phyloP scores from a whole-genome alignment of 2,329 filamentous ascomycete genomes.

The Penicillium sclerotiorum region DNA sequence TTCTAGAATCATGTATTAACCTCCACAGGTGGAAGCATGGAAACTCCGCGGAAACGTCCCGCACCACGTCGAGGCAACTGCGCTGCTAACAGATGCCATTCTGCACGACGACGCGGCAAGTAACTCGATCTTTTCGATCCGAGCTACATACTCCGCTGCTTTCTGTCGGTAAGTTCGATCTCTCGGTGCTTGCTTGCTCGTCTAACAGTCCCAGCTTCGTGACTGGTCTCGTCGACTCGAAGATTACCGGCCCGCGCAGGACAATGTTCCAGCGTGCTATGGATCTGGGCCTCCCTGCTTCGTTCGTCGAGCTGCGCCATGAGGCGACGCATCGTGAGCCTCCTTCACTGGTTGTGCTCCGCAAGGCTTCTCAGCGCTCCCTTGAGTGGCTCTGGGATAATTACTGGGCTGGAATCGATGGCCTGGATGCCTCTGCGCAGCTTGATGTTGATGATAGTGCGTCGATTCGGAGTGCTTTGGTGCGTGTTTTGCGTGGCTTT shows the following conservation, averaged over 20 bases:
- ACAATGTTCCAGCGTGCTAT: slow-evolving; percentile 50
- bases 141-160: slow-evolving; percentile 48
- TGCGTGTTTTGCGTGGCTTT: slow-evolving; percentile 21
- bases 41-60: slow-evolving; percentile 49
- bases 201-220: slow-evolving; percentile 40
- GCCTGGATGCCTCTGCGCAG: slow-evolving; percentile 6
- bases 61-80: slow-evolving; percentile 50
- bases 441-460: slow-evolving; percentile 13
- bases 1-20: background rate
- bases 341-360: slow-evolving; percentile 72
- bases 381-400: slow-evolving; percentile 86
- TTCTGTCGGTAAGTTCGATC: slow-evolving; percentile 45
- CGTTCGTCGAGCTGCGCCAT: slow-evolving; percentile 86
- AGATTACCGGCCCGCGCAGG: slow-evolving; percentile 42
- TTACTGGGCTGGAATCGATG: slow-evolving; percentile 70
- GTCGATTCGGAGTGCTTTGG: slow-evolving; percentile 23
- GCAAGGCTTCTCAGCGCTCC: slow-evolving; percentile 68
- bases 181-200: background rate
- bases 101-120: slow-evolving; percentile 45
- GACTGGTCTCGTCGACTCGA: slow-evolving; percentile 48
- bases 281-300: slow-evolving; percentile 54
- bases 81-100: slow-evolving; percentile 50
- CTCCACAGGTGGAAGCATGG: slow-evolving; percentile 45
- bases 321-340: slow-evolving; percentile 89
- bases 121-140: slow-evolving; percentile 49